Evolutionary conservation across 2,329 filamentous ascomycete species (phyloP).

Genomic region (Botrytis galanthina): DNA sequence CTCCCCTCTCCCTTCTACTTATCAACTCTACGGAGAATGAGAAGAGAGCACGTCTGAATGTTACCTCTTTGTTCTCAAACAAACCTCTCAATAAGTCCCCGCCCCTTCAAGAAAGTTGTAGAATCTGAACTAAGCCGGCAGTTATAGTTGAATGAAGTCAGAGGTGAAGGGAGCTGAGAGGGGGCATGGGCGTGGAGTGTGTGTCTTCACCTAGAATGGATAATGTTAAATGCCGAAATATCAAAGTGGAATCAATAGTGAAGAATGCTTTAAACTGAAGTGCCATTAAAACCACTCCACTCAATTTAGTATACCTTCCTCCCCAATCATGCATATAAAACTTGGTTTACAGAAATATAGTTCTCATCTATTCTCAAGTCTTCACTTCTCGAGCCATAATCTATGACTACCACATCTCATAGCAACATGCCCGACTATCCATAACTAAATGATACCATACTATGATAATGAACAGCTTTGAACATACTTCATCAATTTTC

Average conservation of each 20-base stretch:
- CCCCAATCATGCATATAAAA: neutral
- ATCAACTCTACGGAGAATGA: rapidly evolving
- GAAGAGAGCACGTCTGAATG: neutral
- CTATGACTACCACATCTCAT: neutral
- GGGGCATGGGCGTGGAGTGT: neutral
- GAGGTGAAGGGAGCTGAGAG: neutral
- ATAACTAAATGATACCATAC: neutral
- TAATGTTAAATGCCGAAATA: neutral
- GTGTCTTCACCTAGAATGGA: neutral
- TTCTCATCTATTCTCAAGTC: neutral
- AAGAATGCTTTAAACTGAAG: neutral
- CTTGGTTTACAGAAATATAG: neutral
- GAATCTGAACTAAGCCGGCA: neutral
- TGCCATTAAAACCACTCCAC: neutral
- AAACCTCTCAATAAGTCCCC: neutral
- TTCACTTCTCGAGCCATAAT: neutral
- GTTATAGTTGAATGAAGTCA: neutral
- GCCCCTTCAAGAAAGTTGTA: neutral
- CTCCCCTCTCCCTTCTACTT: neutral
- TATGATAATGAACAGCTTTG: neutral
- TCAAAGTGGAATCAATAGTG: neutral
- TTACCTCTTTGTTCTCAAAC: neutral
- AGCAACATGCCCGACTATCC: neutral
- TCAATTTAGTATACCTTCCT: neutral
- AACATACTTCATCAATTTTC: neutral